Conservation (phyloP, 2,329 filamentous ascomycete genomes). For the Fusarium xyrophilum region DNA sequence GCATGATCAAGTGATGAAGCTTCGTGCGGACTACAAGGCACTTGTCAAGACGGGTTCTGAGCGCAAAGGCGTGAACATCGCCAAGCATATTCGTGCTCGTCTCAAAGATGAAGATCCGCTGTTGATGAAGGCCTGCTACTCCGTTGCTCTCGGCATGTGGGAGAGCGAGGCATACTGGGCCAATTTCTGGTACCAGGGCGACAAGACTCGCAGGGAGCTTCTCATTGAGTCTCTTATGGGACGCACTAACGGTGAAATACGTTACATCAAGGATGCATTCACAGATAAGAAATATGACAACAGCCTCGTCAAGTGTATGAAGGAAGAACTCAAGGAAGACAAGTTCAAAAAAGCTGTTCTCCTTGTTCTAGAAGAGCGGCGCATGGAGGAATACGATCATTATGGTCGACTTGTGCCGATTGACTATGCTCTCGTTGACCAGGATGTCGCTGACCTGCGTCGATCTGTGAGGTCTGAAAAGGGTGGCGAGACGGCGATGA, state of each 20-base stretch:
- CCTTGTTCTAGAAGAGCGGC: slow-evolving; percentile 78
- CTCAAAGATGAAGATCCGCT: slow-evolving; percentile 76
- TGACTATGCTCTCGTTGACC: slow-evolving; percentile 67
- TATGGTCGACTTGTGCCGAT: slow-evolving; percentile 64
- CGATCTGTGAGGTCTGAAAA: slow-evolving; percentile 73
- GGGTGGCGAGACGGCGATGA: slow-evolving; percentile 87
- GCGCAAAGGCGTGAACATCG: slow-evolving; percentile 81
- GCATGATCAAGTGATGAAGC: slow-evolving; percentile 84
- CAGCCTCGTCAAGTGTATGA: slow-evolving; percentile 83
- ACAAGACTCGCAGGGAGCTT: slow-evolving; percentile 83
- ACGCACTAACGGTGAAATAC: slow-evolving; percentile 84
- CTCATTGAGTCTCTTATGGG: slow-evolving; percentile 95
- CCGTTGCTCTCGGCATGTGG: slow-evolving; percentile 86
- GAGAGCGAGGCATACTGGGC: slow-evolving; percentile 97
- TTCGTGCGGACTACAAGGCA: slow-evolving; percentile 89
- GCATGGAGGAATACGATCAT: slow-evolving; percentile 81
- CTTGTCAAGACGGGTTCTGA: slow-evolving; percentile 79
- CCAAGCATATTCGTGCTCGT: slow-evolving; percentile 80
- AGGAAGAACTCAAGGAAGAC: slow-evolving; percentile 89
- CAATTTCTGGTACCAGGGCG: slow-evolving; percentile 95
- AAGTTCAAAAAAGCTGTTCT: slow-evolving; percentile 93
- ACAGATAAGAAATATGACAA: slow-evolving; percentile 91
- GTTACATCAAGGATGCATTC: slow-evolving; percentile 85
- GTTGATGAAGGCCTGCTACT: slow-evolving; percentile 91
- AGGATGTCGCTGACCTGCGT: slow-evolving; percentile 77